A percentile compares a stretch with the other conserved stretches of the same genome.
phyloP scores from a whole-genome alignment of 1,284 basidiomycete genomes.

The Leccinum pachyderme region DNA sequence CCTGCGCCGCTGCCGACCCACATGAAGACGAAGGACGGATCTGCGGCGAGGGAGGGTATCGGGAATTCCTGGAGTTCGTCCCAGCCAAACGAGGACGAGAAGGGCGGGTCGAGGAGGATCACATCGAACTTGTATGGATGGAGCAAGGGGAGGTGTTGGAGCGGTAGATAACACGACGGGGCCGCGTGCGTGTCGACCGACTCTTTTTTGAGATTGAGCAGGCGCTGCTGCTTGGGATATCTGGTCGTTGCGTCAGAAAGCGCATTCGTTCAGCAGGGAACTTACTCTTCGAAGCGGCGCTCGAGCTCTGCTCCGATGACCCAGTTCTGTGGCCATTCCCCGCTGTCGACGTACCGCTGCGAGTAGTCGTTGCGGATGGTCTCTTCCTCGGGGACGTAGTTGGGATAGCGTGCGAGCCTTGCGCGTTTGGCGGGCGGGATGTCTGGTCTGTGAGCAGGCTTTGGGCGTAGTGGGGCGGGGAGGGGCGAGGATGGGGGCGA shows the following conservation, averaged over 20 bases:
- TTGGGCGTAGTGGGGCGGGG: slow-evolving; percentile 34
- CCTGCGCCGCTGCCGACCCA: slow-evolving; percentile 94
- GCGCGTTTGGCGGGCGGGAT: slow-evolving; percentile 70
- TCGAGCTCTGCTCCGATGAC: slow-evolving; percentile 84
- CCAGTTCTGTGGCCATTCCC: slow-evolving; percentile 90
- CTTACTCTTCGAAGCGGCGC: slow-evolving; percentile 90
- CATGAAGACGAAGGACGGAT: slow-evolving; percentile 91
- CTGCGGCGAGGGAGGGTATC: slow-evolving; percentile 81
- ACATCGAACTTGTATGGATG: slow-evolving; percentile 84
- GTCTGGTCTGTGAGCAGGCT: slow-evolving; percentile 45
- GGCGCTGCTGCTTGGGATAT: slow-evolving; percentile 86
- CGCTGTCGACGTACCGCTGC: slow-evolving; percentile 84
- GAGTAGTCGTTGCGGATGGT: slow-evolving; percentile 95
- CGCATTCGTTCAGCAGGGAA: slow-evolving; percentile 12
- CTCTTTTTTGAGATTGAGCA: slow-evolving; percentile 12
- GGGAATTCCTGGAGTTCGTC: slow-evolving; percentile 79
- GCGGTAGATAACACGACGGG: slow-evolving; percentile 68
- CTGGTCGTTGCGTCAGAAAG: slow-evolving; percentile 28
- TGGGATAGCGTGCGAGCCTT: slow-evolving; percentile 61
- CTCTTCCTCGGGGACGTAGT: slow-evolving; percentile 89
- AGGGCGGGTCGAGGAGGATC: slow-evolving; percentile 90
- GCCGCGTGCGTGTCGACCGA: slow-evolving; percentile 62
- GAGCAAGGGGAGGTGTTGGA: slow-evolving; percentile 52
- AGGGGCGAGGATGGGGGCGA: slow-evolving; percentile 48
- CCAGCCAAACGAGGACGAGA: slow-evolving; percentile 83